Conservation (phyloP, 495 filamentous ascomycete genomes). For the Neurospora sp. region DNA sequence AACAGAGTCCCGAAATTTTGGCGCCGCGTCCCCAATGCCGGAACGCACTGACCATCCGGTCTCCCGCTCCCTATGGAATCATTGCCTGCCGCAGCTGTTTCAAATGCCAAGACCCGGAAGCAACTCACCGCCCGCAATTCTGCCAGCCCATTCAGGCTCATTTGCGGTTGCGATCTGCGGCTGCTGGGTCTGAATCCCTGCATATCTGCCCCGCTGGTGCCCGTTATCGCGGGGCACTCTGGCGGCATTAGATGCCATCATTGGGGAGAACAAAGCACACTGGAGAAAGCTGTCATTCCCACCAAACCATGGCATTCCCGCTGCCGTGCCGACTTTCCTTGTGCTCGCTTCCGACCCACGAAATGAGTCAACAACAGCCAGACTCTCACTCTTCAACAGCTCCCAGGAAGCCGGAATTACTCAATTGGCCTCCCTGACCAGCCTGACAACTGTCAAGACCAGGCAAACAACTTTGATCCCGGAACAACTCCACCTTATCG, state of each 20-base stretch:
- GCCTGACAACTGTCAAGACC: background rate
- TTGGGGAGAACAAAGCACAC: conserved; percentile 4
- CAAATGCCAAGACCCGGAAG: background rate
- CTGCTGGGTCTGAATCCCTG: conserved; percentile 10
- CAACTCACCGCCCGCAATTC: conserved; percentile 16
- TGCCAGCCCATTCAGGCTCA: conserved; percentile 6
- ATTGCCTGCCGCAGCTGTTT: background rate
- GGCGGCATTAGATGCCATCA: background rate
- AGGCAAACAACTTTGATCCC: background rate
- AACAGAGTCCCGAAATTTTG: conserved; percentile 20
- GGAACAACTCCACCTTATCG: background rate
- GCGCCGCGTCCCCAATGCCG: conserved; percentile 4
- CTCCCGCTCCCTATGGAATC: background rate
- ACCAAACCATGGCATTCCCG: background rate
- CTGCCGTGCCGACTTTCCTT: background rate
- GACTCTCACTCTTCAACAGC: background rate
- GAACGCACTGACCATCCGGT: background rate
- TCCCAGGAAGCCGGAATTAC: background rate
- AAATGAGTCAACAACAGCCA: conserved; percentile 19
- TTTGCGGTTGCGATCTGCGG: background rate
- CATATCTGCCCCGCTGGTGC: conserved; percentile 11
- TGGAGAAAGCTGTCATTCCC: background rate
- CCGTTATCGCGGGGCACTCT: conserved; percentile 12
- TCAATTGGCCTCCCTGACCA: background rate
- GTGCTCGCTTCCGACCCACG: background rate